Base-by-base conservation (phyloP, 1,139 yeast genomes). In the Yamadazyma conglobata region DNA sequence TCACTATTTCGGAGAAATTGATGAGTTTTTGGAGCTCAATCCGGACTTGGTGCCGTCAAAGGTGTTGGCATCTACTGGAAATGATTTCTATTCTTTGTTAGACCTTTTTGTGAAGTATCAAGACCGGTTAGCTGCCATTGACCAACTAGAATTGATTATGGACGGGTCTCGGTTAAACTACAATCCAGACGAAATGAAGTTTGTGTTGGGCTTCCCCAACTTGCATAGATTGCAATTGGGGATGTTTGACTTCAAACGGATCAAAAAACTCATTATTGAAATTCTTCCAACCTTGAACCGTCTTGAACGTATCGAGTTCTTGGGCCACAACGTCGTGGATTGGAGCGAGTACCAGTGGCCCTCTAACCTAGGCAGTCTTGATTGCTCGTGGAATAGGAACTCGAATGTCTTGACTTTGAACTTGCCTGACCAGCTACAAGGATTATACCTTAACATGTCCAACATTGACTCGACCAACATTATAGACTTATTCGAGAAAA, bases 371-470 rank as follows among this genome's bases (percentile, higher is more conserved):
- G 36, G 33, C 6, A 56, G 57, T 28, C 42, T 64, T 25, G 70
- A 64, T 37, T 38, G 60, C 15, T 63, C 70, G 3, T 64, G 70
- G 70, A 54, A 50, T 17, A 39, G 46, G 4, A 35, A 31, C 12
- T 33, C 52, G 2, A 35, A 47, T 11, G 28, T 50, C 6, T 27
- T 34, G 4, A 49, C 55, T 5, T 7, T 65, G 57, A 2, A 34
- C 27, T 8, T 38, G 43, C 5, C 39, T 52, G 50, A 11, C 2
- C 24, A 26, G 7, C 15, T 42, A 8, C 22, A 29, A 16, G 46
- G 62, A 16, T 33, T 64, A 5, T 64, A 54, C 38, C 56, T 63
- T 46, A 64, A 64, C 37, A 47, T 44, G 36, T 52, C 59, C 3
- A 58, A 56, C 2, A 41, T 62, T 4, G 34, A 30, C 10, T 15